A percentile compares a stretch with the other conserved stretches of the same genome.
Evolutionary conservation across 2,329 filamentous ascomycete genomes (phyloP).

Genomic region (Leptosphaerulina australis): DNA sequence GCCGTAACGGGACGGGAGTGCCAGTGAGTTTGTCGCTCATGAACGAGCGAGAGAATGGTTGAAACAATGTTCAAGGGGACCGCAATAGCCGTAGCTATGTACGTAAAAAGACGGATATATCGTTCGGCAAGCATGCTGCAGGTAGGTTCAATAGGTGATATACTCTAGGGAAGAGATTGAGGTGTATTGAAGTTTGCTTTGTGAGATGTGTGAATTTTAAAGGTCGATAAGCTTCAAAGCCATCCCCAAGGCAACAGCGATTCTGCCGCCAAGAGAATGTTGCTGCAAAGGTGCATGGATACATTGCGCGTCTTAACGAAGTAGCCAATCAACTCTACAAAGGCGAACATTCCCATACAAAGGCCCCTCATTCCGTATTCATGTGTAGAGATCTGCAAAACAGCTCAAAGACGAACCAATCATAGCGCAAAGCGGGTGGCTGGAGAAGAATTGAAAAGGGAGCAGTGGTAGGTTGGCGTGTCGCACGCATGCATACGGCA

Average conservation of each 20-base stretch:
- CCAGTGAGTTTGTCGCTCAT: neutral
- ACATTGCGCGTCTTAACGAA: slow-evolving; percentile 8
- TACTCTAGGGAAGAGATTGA: neutral
- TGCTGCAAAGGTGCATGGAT: neutral
- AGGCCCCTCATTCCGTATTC: neutral
- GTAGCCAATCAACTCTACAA: slow-evolving; percentile 3
- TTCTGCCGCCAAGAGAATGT: slow-evolving; percentile 9
- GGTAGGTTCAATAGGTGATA: slow-evolving; percentile 3
- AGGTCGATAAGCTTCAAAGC: slow-evolving; percentile 7
- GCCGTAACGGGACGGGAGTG: neutral
- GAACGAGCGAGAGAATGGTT: slow-evolving; percentile 1
- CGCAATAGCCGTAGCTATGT: slow-evolving; percentile 7
- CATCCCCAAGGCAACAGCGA: slow-evolving; percentile 16
- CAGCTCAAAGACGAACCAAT: neutral
- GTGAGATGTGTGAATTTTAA: neutral
- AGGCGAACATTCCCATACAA: slow-evolving; percentile 9
- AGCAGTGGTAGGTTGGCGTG: slow-evolving; percentile 1
- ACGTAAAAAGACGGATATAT: slow-evolving; percentile 12
- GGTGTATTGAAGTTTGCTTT: neutral
- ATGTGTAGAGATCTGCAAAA: neutral
- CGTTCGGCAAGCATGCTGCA: slow-evolving; percentile 1
- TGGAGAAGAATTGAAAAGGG: neutral
- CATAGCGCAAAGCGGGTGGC: neutral
- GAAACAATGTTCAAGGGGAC: slow-evolving; percentile 8
- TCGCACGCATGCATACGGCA: slow-evolving; percentile 9